Base-by-base conservation (phyloP, 2,329 filamentous ascomycete species). In the Monilinia vaccinii-corymbosi region DNA sequence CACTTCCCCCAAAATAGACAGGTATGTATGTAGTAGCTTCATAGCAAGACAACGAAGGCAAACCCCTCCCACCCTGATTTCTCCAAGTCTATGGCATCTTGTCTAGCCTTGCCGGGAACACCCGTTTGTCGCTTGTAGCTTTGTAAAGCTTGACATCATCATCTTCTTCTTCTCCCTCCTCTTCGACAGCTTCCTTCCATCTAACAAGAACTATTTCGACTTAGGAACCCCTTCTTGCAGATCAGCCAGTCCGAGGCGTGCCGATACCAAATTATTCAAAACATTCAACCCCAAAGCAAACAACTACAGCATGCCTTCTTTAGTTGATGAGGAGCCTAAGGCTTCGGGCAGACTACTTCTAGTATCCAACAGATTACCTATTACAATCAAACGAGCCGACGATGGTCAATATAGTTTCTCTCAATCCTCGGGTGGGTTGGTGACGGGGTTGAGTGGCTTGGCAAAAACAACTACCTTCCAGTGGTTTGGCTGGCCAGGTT, bases 401-500 rank as follows among this genome's bases (percentile, higher is more conserved):
- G 90, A 96, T 79, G 92, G 91, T 70, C 87, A 88, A 73, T 99
- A 96, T 78, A 83, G 86, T 71, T 96, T 96, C 75, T 91, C 88
- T 73, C 96, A 97, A 89, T 97, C 93, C 50, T 97, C 94, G 2
- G 94, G 94, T 61, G 94, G 94, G 45, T 83, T 99, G 45, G 94
- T 97, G 70, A 96, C 91, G 55, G 94, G 94, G 23, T 80, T 99
- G 63, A 96, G 90, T 67, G 94, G 94, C 31, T 78, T 97, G 61
- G 87, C 89, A 69, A 97, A 97, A 76, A 88, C 90, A 36, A 96
- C 91, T 31, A 93, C 87, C 67, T 97, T 97, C 75, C 89, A 94
- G 74, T 99, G 94, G 94, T 97, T 97, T 75, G 94, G 94, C 67
- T 97, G 94, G 93, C 92, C 94, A 0, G 94, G 94, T 42, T 77